Conservation (phyloP, 495 filamentous ascomycete genomes). For the Corynascus novoguineensis region DNA sequence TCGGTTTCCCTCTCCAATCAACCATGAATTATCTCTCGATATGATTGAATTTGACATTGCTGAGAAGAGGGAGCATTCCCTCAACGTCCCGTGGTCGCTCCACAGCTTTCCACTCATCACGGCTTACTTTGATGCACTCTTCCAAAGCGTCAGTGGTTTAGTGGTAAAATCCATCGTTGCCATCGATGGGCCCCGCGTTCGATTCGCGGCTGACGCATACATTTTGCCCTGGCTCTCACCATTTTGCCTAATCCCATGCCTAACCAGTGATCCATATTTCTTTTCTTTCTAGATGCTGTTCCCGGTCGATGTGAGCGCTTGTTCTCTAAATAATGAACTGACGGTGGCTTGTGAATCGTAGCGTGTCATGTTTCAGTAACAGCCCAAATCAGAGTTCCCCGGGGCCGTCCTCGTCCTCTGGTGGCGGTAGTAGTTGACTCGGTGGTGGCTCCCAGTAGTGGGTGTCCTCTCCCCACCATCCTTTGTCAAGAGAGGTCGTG, state of each 20-base stretch:
- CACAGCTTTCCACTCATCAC: background rate
- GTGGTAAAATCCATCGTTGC: constrained; percentile 48
- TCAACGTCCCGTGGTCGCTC: too few species aligned
- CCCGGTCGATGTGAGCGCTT: too few species aligned
- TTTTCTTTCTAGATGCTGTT: too few species aligned
- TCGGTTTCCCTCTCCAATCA: too few species aligned
- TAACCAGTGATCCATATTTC: too few species aligned
- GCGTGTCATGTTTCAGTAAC: too few species aligned
- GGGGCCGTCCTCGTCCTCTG: background rate
- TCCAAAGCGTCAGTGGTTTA: constrained; percentile 29
- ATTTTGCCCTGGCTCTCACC: background rate
- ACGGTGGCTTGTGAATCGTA: too few species aligned
- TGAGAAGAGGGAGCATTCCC: too few species aligned
- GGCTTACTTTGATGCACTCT: background rate
- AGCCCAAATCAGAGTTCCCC: background rate
- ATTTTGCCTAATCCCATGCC: background rate
- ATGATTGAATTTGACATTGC: too few species aligned
- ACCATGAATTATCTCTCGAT: too few species aligned
- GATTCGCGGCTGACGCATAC: constrained; percentile 39
- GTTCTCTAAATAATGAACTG: too few species aligned
- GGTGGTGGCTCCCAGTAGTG: constrained; percentile 5
- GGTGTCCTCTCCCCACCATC: background rate
- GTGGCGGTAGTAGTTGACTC: background rate
- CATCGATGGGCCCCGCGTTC: constrained; percentile 47
- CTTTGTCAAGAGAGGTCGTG: background rate